Evolutionary conservation across 306 rosid species (phyloP).

Genomic region (Vigna unguiculata): DNA sequence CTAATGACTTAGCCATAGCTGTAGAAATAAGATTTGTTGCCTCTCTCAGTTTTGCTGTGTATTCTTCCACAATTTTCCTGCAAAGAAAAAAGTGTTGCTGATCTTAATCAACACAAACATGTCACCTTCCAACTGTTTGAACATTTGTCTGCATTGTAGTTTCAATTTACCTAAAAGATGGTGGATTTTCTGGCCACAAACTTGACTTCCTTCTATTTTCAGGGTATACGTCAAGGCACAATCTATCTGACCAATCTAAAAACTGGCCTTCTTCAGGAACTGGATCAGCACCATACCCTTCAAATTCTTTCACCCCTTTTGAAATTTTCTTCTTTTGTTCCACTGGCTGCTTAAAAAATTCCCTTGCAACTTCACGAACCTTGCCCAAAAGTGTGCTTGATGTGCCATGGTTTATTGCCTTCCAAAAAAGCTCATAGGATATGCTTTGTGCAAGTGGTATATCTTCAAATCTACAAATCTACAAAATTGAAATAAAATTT

Average conservation of each 20-base stretch:
- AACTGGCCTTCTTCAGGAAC: slow-evolving; percentile 48
- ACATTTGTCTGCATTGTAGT: slow-evolving; percentile 1
- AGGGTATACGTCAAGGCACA: slow-evolving; percentile 47
- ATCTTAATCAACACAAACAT: no score
- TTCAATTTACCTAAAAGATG: slow-evolving; percentile 48
- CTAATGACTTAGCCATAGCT: slow-evolving; percentile 53
- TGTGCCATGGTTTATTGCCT: slow-evolving; percentile 57
- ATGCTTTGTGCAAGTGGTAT: not conserved
- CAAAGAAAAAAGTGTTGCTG: not conserved
- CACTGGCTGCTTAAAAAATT: slow-evolving; percentile 50
- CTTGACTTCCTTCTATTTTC: slow-evolving; percentile 31
- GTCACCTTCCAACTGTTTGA: not conserved
- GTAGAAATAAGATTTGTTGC: slow-evolving; percentile 43
- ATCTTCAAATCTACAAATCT: no score
- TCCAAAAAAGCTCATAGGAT: not conserved
- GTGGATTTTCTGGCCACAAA: slow-evolving; percentile 49
- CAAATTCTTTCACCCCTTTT: slow-evolving; percentile 41
- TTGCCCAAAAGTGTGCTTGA: slow-evolving; percentile 41
- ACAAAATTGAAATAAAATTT: no score
- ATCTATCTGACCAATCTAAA: slow-evolving; percentile 56
- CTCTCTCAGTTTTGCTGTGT: slow-evolving; percentile 35
- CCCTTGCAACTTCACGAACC: slow-evolving; percentile 46
- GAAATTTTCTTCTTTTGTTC: slow-evolving; percentile 45
- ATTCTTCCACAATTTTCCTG: slow-evolving; percentile 49
- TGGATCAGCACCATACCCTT: slow-evolving; percentile 57